Evolutionary conservation across 2,329 filamentous ascomycete species (phyloP).

Genomic region (Colletotrichum sublineola): DNA sequence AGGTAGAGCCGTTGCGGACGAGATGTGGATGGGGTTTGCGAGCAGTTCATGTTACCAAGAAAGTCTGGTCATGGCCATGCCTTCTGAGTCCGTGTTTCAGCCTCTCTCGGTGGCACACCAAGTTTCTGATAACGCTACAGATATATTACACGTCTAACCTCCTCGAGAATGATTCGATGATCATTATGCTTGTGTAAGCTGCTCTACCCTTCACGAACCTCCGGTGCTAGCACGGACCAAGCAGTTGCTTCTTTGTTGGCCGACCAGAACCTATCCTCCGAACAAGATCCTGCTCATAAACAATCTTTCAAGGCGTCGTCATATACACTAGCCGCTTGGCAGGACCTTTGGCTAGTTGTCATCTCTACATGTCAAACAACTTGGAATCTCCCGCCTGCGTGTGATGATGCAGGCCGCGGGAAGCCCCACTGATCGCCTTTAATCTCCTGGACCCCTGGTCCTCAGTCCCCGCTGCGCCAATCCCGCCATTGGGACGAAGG

Average conservation of each 20-base stretch:
- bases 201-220: background rate
- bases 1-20: background rate
- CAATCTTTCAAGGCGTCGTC: background rate
- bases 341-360: background rate
- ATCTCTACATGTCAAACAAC: background rate
- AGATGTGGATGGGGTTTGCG: background rate
- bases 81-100: background rate
- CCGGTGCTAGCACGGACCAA: background rate
- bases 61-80: background rate
- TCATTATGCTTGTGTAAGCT: constrained; percentile 1
- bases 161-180: background rate
- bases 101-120: background rate
- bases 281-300: background rate
- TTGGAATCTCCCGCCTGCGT: background rate
- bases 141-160: background rate
- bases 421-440: constrained; percentile 40
- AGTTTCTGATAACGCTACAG: background rate
- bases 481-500: background rate
- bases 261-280: background rate
- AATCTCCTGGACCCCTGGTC: constrained; percentile 32
- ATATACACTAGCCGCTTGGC: background rate
- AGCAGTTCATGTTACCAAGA: background rate
- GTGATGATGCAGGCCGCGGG: constrained; percentile 25
- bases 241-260: background rate
- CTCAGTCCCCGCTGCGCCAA: background rate